Evolutionary conservation across 2,329 filamentous ascomycete genomes (phyloP), one percentile per base, ranked within the genome.

Genomic region (Lithohypha guttulata): DNA sequence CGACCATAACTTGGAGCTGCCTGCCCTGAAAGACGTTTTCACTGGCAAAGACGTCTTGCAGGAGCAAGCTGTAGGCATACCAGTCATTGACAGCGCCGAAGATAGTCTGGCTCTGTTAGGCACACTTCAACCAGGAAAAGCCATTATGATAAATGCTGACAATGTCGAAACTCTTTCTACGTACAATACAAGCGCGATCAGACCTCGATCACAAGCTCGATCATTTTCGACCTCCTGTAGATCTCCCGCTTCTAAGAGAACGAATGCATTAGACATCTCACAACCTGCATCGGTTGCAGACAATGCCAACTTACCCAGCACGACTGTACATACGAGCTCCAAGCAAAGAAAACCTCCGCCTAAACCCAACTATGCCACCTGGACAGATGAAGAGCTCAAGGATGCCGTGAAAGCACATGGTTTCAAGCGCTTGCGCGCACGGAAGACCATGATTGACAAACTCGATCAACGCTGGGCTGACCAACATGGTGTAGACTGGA

Each of bases 391-490:
- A 6, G 73, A 81, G 42, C 61, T 87, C 11, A 63, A 74, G 2
- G 73, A 68, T 41, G 70, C 80, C 51, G 62, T 87, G 30, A 62
- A 69, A 4, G 64, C 66, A 0, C 85, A 77, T 51, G 80, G 79
- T 0, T 86, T 87, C 59, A 87, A 86, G 53, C 64, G 77, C 1
- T 63, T 86, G 20, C 83, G 78, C 54, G 74, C 66, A 40, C 70
- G 82, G 13, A 66, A 70, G 34, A 74, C 75, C 6, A 84, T 84
- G 78, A 77, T 87, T 44, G 65, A 73, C 1, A 58, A 85, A 8
- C 62, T 87, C 9, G 65, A 81, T 36, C 72, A 77, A 52, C 86
- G 83, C 55, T 86, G 81, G 80, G 60, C 71, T 47, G 76, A 74
- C 42, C 75, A 75, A 53, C 60, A 68, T 36, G 45, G 46, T 28